Evolutionary conservation across 306 rosid genomes (phyloP).

Genomic region (Styphnolobium japonicum): DNA sequence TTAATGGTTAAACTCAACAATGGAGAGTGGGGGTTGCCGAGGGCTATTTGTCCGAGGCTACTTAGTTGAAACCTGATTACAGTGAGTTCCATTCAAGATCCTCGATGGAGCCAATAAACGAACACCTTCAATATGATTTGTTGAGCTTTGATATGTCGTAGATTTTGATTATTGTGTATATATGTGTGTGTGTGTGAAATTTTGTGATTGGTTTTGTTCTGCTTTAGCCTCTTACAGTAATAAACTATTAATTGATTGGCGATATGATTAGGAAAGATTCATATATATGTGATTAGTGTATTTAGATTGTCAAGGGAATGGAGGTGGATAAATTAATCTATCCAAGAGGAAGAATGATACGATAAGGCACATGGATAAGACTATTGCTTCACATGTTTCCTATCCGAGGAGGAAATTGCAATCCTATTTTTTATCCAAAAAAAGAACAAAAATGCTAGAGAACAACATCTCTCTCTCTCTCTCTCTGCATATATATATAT

Average conservation of each 20-base stretch:
- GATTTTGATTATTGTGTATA: not conserved
- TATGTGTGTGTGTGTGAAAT: not conserved
- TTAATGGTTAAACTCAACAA: not conserved
- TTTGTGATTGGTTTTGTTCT: not conserved
- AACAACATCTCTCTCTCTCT: too few species aligned
- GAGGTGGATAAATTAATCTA: too few species aligned
- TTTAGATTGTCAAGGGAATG: too few species aligned
- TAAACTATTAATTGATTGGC: not conserved
- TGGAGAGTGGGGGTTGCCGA: not conserved
- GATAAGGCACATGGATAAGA: not conserved
- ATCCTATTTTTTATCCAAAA: too few species aligned
- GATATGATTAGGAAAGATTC: not conserved
- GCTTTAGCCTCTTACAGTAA: not conserved
- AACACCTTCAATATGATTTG: slow-evolving; percentile 27
- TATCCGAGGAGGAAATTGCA: not conserved
- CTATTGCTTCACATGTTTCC: not conserved
- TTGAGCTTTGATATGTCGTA: slow-evolving; percentile 31
- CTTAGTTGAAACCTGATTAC: slow-evolving; percentile 24
- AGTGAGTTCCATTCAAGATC: slow-evolving; percentile 27
- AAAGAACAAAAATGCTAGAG: too few species aligned
- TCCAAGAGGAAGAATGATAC: not conserved
- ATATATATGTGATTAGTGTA: too few species aligned
- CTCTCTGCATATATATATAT: too few species aligned
- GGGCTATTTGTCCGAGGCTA: not conserved
- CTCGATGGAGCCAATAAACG: slow-evolving; percentile 19